Evolutionary conservation across 1,284 basidiomycete species (phyloP).

Genomic region (Sanghuangporus weigelae): DNA sequence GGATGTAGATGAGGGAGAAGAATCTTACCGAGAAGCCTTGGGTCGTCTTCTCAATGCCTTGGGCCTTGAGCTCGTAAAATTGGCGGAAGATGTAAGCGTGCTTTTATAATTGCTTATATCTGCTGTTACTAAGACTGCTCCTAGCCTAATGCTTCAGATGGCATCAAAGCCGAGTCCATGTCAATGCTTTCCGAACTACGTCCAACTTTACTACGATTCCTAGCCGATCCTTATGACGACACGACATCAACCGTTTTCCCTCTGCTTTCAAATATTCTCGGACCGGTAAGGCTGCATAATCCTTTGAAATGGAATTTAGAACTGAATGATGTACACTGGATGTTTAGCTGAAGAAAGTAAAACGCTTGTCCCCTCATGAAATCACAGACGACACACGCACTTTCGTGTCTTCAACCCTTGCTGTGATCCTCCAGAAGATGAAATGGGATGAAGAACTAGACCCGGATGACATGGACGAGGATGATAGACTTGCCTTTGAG

Average conservation of each 20-base stretch:
- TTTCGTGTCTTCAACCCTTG: slow-evolving; percentile 46
- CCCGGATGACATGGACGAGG: slow-evolving; percentile 82
- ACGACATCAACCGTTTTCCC: slow-evolving; percentile 83
- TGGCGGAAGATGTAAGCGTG: slow-evolving; percentile 69
- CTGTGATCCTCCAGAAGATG: slow-evolving; percentile 80
- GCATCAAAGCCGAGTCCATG: slow-evolving; percentile 62
- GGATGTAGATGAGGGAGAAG: slow-evolving; percentile 71
- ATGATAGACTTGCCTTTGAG: slow-evolving; percentile 83
- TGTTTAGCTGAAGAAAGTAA: slow-evolving; percentile 36
- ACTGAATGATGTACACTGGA: neutral
- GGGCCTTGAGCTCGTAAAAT: slow-evolving; percentile 81
- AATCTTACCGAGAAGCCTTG: slow-evolving; percentile 85
- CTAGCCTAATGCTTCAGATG: slow-evolving; percentile 59
- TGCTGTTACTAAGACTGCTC: slow-evolving; percentile 11
- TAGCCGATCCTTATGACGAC: slow-evolving; percentile 87
- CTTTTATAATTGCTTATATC: slow-evolving; percentile 2
- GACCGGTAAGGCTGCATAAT: slow-evolving; percentile 46
- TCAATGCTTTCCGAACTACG: slow-evolving; percentile 66
- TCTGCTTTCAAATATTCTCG: slow-evolving; percentile 70
- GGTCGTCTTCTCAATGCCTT: slow-evolving; percentile 82
- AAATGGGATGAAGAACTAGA: slow-evolving; percentile 89
- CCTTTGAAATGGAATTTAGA: neutral
- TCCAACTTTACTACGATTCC: slow-evolving; percentile 82
- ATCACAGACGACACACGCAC: slow-evolving; percentile 11
- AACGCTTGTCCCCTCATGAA: slow-evolving; percentile 47